phyloP scores from a whole-genome alignment of 1,284 basidiomycete species.

The Ustilago sp. region DNA sequence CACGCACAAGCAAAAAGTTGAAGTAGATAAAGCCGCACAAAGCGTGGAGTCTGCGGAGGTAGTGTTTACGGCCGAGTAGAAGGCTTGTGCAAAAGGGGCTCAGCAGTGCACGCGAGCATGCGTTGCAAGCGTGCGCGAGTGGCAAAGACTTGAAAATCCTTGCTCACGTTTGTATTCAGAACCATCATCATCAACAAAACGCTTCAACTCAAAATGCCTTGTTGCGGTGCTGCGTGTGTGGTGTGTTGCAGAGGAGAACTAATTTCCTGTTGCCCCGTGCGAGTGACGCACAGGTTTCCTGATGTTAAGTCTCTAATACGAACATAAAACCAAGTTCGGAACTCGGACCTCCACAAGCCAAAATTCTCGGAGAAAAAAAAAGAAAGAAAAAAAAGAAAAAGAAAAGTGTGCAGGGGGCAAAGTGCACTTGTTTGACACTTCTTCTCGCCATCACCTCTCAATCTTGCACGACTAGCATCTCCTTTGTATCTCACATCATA shows the following conservation, averaged over 20 bases:
- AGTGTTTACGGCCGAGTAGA: too few species aligned
- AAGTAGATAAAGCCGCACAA: too few species aligned
- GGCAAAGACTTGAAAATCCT: too few species aligned
- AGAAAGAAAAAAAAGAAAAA: background rate
- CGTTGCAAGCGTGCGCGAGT: too few species aligned
- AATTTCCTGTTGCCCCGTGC: background rate
- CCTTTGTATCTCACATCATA: background rate
- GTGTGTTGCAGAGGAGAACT: too few species aligned
- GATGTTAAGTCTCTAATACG: background rate
- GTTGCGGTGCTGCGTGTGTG: conserved; percentile 7
- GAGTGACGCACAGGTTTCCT: background rate
- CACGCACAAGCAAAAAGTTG: too few species aligned
- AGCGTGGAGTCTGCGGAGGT: too few species aligned
- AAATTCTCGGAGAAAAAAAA: conserved; percentile 8
- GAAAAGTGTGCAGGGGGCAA: background rate
- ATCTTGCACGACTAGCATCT: background rate
- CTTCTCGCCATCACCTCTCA: background rate
- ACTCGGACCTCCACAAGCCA: conserved; percentile 26
- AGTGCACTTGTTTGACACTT: background rate
- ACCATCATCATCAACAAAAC: too few species aligned
- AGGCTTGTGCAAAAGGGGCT: too few species aligned
- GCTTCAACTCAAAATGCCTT: too few species aligned
- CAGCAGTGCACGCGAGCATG: too few species aligned
- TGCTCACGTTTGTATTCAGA: too few species aligned
- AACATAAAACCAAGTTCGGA: background rate